phyloP scores from a whole-genome alignment of 2,329 filamentous ascomycete genomes.

The Trichothecium roseum region DNA sequence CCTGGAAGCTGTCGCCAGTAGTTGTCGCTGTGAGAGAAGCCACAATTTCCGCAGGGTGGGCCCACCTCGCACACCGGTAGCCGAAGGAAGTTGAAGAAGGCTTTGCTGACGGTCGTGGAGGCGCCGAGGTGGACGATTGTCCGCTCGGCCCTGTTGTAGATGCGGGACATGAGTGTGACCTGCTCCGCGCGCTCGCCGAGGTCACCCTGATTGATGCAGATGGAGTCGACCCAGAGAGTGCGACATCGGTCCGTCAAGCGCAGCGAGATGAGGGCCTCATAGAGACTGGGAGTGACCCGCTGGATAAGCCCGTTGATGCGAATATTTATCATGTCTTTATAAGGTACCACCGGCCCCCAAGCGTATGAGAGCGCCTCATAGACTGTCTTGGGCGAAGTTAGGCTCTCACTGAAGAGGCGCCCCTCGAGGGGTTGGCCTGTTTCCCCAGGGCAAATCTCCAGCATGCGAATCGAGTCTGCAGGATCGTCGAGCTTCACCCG shows the following conservation, averaged over 20 bases:
- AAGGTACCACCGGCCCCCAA: neutral
- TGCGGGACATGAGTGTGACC: slow-evolving; percentile 2
- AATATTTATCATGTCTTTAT: neutral
- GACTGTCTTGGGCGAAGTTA: neutral
- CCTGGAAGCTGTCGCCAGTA: no score
- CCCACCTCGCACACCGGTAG: no score
- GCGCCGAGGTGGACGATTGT: slow-evolving; percentile 7
- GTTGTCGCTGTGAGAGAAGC: no score
- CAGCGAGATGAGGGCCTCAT: neutral
- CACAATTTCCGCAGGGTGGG: no score
- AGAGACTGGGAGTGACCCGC: neutral
- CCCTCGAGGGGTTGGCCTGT: neutral
- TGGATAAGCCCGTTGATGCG: neutral
- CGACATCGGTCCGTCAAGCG: neutral
- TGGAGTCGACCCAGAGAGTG: slow-evolving; percentile 2
- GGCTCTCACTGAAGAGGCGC: neutral
- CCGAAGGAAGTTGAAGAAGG: no score
- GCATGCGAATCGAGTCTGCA: neutral
- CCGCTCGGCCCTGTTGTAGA: neutral
- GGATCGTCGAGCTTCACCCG: neutral
- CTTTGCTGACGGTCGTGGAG: slow-evolving; percentile 4
- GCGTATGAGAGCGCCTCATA: slow-evolving; percentile 3
- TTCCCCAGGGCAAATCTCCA: neutral
- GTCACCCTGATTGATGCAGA: slow-evolving; percentile 6
- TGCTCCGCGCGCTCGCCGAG: slow-evolving; percentile 2